Percentiles rank a stretch among this genome's conserved stretches.
phyloP scores from a whole-genome alignment of 106 monocot species.

The Acorus calamus region DNA sequence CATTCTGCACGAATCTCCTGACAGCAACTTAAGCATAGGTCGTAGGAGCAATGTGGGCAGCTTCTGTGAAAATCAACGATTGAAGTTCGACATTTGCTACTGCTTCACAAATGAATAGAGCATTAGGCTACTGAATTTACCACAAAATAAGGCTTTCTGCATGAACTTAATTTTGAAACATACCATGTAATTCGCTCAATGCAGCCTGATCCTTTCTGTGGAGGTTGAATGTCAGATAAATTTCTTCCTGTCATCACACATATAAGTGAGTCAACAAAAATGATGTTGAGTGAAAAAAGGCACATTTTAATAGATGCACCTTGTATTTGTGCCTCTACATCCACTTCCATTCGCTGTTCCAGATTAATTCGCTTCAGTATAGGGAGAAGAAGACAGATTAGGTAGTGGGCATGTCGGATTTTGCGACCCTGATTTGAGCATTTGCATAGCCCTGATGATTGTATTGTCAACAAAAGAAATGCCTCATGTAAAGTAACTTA shows the following conservation, averaged over 20 bases:
- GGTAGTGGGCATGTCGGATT: constrained; percentile 16
- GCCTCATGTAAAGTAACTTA: no score
- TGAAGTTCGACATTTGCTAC: constrained; percentile 29
- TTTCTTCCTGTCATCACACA: constrained; percentile 26
- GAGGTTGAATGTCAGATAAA: constrained; percentile 27
- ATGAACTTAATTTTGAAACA: background rate
- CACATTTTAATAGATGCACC: constrained; percentile 18
- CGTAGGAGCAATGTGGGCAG: constrained; percentile 47
- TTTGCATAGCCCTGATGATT: constrained; percentile 16
- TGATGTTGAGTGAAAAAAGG: background rate
- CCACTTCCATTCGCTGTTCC: constrained; percentile 47
- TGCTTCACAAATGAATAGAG: constrained; percentile 15
- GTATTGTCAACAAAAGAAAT: no score
- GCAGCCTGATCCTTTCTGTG: constrained; percentile 19
- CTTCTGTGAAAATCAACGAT: constrained; percentile 34
- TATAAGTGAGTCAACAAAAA: constrained; percentile 2
- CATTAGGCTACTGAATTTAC: background rate
- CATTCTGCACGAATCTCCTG: constrained; percentile 20
- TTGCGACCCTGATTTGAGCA: constrained; percentile 10
- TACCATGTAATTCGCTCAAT: constrained; percentile 41
- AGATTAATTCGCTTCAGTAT: constrained; percentile 23
- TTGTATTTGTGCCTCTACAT: constrained; percentile 48
- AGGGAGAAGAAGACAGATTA: constrained; percentile 35
- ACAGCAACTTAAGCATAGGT: constrained; percentile 45
- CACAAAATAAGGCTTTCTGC: no score